Conservation (phyloP, 768 basidiomycete genomes). For the Lactarius deliciosus region DNA sequence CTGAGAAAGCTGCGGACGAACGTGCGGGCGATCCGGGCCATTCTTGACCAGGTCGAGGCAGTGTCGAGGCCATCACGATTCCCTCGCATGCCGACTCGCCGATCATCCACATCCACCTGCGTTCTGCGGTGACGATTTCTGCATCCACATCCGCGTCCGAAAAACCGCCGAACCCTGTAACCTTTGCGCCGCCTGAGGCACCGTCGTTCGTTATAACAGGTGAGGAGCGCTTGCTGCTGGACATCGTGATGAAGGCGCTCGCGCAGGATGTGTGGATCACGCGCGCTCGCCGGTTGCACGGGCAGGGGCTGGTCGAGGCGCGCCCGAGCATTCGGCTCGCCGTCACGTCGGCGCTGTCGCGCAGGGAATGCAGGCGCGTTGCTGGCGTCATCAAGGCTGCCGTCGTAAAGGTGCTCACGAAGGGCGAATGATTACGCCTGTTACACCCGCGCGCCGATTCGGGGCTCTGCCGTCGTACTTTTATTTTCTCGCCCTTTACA, state of each 20-base stretch:
- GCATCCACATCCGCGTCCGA: constrained; percentile 29
- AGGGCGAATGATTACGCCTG: too few species aligned
- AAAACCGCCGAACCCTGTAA: constrained; percentile 52
- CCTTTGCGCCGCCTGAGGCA: constrained; percentile 47
- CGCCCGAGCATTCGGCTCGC: constrained; percentile 37
- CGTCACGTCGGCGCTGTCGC: constrained; percentile 67
- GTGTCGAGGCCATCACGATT: too few species aligned
- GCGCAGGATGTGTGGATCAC: constrained; percentile 60
- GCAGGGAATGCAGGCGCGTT: constrained; percentile 55
- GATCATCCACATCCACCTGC: constrained; percentile 81
- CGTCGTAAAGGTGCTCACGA: too few species aligned
- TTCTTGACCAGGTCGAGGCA: constrained; percentile 82
- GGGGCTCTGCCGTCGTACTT: too few species aligned
- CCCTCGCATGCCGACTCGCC: too few species aligned
- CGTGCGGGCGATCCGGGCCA: constrained; percentile 47
- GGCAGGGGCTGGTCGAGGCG: constrained; percentile 46
- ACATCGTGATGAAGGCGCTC: constrained; percentile 68
- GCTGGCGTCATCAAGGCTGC: too few species aligned
- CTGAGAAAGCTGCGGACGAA: too few species aligned
- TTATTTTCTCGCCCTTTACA: too few species aligned
- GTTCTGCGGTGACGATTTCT: too few species aligned
- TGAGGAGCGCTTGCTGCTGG: too few species aligned
- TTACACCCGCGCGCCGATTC: too few species aligned
- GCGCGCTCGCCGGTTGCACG: too few species aligned
- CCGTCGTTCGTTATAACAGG: constrained; percentile 12